Evolutionary conservation across 805 yeast species (phyloP), one percentile per base, ranked within the genome.

Genomic region (Allodekkera sacchari): DNA sequence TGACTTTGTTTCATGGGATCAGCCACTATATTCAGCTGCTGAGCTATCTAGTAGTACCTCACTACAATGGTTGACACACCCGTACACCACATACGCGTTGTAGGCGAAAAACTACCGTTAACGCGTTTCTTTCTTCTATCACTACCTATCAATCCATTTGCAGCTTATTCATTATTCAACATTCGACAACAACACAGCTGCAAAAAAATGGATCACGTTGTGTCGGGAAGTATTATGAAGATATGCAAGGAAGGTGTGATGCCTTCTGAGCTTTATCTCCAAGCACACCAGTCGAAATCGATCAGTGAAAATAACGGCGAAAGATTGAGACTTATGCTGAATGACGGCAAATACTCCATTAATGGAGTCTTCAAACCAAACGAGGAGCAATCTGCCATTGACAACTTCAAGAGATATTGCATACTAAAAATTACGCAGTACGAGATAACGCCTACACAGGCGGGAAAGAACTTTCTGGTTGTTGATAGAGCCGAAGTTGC

Each of bases 311-410:
- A 58, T 9, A 47, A 49, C 10, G 68, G 68, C 13, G 61, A 58
- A 36, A 52, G 71, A 43, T 46, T 62, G 9, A 59, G 72, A 43
- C 38, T 66, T 32, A 59, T 73, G 59, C 46, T 74, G 14, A 65
- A 68, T 24, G 81, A 74, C 50, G 78, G 79, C 19, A 50, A 54
- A 17, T 68, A 56, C 43, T 55, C 63, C 18, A 61, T 68, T 31
- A 73, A 74, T 42, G 74, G 72, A 5, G 64, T 74, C 18, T 57
- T 71, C 39, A 69, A 75, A 49, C 72, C 74, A 22, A 65, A 61
- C 22, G 47, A 39, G 10, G 43, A 38, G 12, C 53, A 47, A 28
- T 31, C 61, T 59, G 24, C 41, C 15, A 37, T 46, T 25, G 53
- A 48, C 18, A 34, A 41, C 28, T 51, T 52, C 37, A 36, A 44